These are phyloP conservation scores for Cochlearia excelsa DNA, from an alignment of 345 rosid species.

Conservation along the genomic window DNA sequence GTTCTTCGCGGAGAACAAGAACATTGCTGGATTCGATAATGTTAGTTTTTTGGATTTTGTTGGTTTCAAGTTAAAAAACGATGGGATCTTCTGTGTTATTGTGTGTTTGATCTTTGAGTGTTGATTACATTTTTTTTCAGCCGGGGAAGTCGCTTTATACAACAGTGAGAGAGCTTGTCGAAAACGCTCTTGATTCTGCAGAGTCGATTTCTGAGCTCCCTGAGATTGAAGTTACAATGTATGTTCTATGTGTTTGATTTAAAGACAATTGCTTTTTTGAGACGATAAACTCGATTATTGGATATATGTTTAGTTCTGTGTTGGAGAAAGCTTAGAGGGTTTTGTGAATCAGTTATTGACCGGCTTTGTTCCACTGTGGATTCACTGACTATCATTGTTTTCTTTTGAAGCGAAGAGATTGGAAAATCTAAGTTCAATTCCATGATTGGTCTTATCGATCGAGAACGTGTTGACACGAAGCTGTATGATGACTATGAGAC, in stretches of 20 bases:
- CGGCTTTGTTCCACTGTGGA: conserved; percentile 13
- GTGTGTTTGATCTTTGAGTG: conserved; percentile 10
- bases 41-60: conserved; percentile 42
- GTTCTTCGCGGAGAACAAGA: conserved; percentile 97
- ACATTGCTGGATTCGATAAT: conserved; percentile 97
- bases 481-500: conserved; percentile 92
- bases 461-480: conserved; percentile 75
- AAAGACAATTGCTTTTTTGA: not conserved
- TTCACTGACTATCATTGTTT: conserved; percentile 16
- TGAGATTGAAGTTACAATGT: conserved; percentile 80
- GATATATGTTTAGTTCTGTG: conserved; percentile 1
- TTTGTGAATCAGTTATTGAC: not conserved
- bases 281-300: not conserved
- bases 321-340: not conserved
- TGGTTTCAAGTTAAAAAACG: not conserved
- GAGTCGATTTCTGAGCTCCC: conserved; percentile 95
- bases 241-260: conserved; percentile 25
- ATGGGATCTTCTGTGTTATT: not conserved
- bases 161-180: conserved; percentile 91
- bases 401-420: conserved; percentile 76
- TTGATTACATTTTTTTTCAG: conserved; percentile 36
- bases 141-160: conserved; percentile 91
- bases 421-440: conserved; percentile 81
- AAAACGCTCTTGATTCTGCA: conserved; percentile 90
- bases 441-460: conserved; percentile 89